Evolutionary conservation across 176 grass and related monocot genomes (phyloP).

Genomic region (Typha latifolia): DNA sequence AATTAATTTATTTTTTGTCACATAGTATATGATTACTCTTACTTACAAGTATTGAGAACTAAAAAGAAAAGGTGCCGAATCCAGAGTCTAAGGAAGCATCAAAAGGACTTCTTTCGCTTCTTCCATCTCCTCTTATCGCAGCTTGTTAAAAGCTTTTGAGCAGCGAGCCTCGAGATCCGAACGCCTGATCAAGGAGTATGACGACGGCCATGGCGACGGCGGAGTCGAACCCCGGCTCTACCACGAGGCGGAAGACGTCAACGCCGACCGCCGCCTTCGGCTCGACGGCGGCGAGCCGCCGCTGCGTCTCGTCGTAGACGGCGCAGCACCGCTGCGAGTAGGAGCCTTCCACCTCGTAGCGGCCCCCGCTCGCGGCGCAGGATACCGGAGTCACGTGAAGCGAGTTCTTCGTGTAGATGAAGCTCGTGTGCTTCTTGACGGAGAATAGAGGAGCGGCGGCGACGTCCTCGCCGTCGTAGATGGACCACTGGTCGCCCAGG

Average conservation of each 20-base stretch:
- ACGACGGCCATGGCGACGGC: conserved; percentile 73
- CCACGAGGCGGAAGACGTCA: conserved; percentile 64
- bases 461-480: conserved; percentile 61
- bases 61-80: too few relatives aligned
- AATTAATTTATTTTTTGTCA: too few relatives aligned
- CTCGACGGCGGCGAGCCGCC: conserved; percentile 41
- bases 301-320: conserved; percentile 31
- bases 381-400: conserved; percentile 26
- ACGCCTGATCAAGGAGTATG: conserved; percentile 69
- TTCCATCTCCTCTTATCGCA: too few relatives aligned
- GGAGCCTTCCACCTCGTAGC: conserved; percentile 63
- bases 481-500: conserved; percentile 53
- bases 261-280: conserved; percentile 42
- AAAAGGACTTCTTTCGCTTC: too few relatives aligned
- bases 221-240: conserved; percentile 59
- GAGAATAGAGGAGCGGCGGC: conserved; percentile 38
- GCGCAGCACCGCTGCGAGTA: conserved; percentile 51
- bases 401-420: conserved; percentile 27
- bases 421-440: conserved; percentile 40
- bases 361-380: neutral
- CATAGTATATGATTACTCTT: too few relatives aligned
- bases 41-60: too few relatives aligned
- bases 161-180: conserved; percentile 1
- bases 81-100: too few relatives aligned
- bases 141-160: too few relatives aligned